A percentile compares a stretch with the other conserved stretches of the same genome.
phyloP scores from a whole-genome alignment of 1,284 basidiomycete species.

The Malassezia psittaci region DNA sequence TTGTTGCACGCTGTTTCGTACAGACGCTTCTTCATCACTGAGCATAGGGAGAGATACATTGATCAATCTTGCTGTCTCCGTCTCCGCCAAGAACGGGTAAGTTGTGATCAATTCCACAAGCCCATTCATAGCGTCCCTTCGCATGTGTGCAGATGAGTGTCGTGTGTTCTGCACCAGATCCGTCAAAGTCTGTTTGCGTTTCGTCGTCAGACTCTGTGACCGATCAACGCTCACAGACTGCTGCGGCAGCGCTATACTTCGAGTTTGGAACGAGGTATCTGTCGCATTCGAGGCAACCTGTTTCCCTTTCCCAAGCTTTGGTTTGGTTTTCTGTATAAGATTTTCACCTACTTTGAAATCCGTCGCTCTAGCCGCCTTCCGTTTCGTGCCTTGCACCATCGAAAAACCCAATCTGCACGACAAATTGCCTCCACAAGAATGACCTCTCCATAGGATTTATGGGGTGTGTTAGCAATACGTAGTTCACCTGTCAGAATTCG shows the following conservation, averaged over 20 bases:
- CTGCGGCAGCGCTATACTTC: conserved; percentile 46
- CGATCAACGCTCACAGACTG: conserved; percentile 38
- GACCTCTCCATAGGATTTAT: no score
- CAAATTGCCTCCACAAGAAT: no score
- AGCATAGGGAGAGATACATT: conserved; percentile 63
- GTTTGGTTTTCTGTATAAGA: conserved; percentile 68
- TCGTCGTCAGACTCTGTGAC: conserved; percentile 23
- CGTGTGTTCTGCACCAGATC: conserved; percentile 70
- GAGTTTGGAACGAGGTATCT: conserved; percentile 88
- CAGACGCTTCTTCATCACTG: conserved; percentile 54
- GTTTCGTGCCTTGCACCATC: conserved; percentile 6
- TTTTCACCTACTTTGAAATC: conserved; percentile 9
- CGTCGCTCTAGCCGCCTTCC: conserved; percentile 1
- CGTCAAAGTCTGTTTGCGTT: conserved; percentile 59
- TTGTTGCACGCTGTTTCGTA: conserved; percentile 50
- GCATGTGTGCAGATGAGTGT: conserved; percentile 67
- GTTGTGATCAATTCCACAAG: conserved; percentile 67
- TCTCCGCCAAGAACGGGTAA: conserved; percentile 56
- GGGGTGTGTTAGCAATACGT: no score
- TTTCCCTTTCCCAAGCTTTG: conserved; percentile 92
- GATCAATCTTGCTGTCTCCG: conserved; percentile 59
- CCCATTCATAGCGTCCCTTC: conserved; percentile 72
- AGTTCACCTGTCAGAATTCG: no score
- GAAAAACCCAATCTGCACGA: no score
- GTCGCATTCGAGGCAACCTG: conserved; percentile 70